These are phyloP conservation scores for Picochlorum sp. DNA, from an alignment of 139 green algal species.

Conservation along the genomic window DNA sequence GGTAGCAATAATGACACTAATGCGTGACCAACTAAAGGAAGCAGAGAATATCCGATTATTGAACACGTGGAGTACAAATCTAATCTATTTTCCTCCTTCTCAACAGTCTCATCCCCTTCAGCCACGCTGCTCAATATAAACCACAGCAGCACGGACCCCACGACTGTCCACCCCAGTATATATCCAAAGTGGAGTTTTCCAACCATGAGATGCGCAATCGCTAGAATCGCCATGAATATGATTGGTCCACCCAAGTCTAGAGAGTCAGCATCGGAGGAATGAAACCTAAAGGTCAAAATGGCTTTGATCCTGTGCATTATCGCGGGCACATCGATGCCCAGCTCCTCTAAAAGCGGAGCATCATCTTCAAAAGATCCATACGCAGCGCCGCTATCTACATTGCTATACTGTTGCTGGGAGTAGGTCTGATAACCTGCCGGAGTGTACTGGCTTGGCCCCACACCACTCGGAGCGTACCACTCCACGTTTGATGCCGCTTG, in stretches of 20 bases:
- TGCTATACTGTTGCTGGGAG: background rate
- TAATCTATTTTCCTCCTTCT: conserved; percentile 32
- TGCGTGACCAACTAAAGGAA: conserved; percentile 67
- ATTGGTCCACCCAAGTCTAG: conserved; percentile 84
- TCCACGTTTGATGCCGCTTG: background rate
- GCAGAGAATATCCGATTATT: conserved; percentile 78
- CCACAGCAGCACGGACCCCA: conserved; percentile 68
- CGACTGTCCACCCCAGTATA: conserved; percentile 83
- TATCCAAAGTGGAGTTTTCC: conserved; percentile 91
- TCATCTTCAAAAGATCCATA: conserved; percentile 74
- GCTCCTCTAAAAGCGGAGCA: conserved; percentile 76
- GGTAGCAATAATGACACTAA: conserved; percentile 59
- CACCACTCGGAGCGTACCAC: background rate
- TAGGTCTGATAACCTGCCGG: background rate
- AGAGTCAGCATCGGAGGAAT: conserved; percentile 45
- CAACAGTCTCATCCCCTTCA: conserved; percentile 7
- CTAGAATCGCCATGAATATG: conserved; percentile 67
- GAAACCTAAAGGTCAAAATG: conserved; percentile 55
- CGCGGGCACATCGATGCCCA: conserved; percentile 80
- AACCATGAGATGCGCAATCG: conserved; percentile 75
- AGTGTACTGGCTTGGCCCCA: background rate
- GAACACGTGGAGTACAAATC: conserved; percentile 82
- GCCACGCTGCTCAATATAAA: conserved; percentile 34
- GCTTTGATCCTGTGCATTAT: conserved; percentile 62
- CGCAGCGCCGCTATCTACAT: background rate